These are phyloP conservation scores for Chaetoceros muelleri DNA, from an alignment of 108 stramenopile genomes.

Conservation along the genomic window DNA sequence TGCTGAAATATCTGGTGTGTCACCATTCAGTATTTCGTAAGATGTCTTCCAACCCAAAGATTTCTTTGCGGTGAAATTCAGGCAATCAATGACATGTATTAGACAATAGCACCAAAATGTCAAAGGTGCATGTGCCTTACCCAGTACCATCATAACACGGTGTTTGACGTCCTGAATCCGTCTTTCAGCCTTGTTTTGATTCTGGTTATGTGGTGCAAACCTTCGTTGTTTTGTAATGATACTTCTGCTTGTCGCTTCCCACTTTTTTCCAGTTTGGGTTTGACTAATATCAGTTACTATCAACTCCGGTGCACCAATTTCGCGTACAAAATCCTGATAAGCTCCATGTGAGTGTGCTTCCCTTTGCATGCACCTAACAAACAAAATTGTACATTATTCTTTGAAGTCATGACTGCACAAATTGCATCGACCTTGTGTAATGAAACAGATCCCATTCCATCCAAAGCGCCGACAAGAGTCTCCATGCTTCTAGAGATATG, in stretches of 20 bases:
- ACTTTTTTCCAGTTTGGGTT: too few relatives aligned
- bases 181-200: conserved; percentile 2
- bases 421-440: too few relatives aligned
- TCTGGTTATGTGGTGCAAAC: neutral
- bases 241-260: neutral
- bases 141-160: neutral
- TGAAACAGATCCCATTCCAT: too few relatives aligned
- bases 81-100: neutral
- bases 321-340: too few relatives aligned
- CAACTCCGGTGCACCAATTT: too few relatives aligned
- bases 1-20: conserved; percentile 3
- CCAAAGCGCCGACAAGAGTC: too few relatives aligned
- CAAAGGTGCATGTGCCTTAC: conserved; percentile 3
- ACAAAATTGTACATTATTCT: too few relatives aligned
- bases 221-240: neutral
- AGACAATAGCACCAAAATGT: neutral
- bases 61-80: conserved; percentile 6
- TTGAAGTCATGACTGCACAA: too few relatives aligned
- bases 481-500: too few relatives aligned
- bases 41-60: neutral
- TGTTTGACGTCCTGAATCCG: conserved; percentile 1
- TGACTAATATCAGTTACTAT: too few relatives aligned
- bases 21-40: neutral
- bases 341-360: too few relatives aligned
- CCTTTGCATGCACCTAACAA: too few relatives aligned